A percentile compares a stretch with the other conserved stretches of the same genome.
These are phyloP conservation scores for Prinsepia uniflora DNA, from an alignment of 306 rosid genomes.

Conservation along the genomic window DNA sequence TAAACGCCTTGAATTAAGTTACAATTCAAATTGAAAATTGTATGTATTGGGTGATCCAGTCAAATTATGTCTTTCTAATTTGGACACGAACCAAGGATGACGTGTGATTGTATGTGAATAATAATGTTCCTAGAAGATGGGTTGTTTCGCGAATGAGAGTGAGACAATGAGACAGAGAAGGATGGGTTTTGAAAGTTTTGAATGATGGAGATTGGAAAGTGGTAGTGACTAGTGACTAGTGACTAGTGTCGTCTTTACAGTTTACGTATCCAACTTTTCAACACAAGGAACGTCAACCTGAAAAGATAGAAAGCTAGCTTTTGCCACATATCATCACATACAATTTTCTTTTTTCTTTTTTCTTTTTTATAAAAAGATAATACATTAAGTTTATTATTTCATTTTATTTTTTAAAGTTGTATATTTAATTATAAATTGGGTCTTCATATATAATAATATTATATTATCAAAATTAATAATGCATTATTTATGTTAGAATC, in stretches of 20 bases:
- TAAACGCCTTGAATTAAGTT: too few relatives aligned
- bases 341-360: too few relatives aligned
- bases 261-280: constrained; percentile 7
- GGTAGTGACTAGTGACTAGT: neutral
- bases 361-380: too few relatives aligned
- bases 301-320: constrained; percentile 8
- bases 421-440: too few relatives aligned
- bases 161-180: neutral
- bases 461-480: too few relatives aligned
- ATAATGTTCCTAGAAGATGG: neutral
- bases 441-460: too few relatives aligned
- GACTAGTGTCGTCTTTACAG: neutral
- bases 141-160: neutral
- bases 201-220: neutral
- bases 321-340: too few relatives aligned
- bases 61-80: constrained; percentile 3
- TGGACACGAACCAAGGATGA: neutral
- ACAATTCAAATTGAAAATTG: too few relatives aligned
- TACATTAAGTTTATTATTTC: too few relatives aligned
- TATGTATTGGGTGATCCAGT: neutral
- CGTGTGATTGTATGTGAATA: neutral
- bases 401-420: too few relatives aligned
- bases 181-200: neutral
- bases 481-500: too few relatives aligned
- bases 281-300: neutral